A percentile compares a stretch with the other conserved stretches of the same genome.
Conservation (phyloP, 1,284 basidiomycete species). For the Stereum hirsutum region DNA sequence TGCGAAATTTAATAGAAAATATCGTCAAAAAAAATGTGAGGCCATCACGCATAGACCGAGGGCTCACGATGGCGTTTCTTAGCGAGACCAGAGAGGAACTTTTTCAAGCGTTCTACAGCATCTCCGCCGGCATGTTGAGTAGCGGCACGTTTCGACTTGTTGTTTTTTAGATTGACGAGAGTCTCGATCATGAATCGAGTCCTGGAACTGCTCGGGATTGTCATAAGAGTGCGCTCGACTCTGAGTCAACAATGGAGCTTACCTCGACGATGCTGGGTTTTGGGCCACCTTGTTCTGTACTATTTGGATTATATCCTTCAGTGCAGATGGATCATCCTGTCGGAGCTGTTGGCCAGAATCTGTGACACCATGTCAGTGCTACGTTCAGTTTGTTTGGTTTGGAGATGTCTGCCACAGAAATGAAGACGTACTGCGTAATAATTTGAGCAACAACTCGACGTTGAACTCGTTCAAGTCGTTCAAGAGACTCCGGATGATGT, state of each 20-base stretch:
- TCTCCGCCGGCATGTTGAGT: conserved; percentile 60
- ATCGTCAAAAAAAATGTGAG: conserved; percentile 1
- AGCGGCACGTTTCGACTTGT: conserved; percentile 65
- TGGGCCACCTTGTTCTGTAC: conserved; percentile 67
- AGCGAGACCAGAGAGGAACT: conserved; percentile 64
- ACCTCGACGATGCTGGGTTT: conserved; percentile 55
- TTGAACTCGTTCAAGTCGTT: conserved; percentile 65
- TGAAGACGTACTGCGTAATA: conserved; percentile 65
- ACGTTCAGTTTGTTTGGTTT: background rate
- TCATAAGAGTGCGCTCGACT: background rate
- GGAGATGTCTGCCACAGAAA: background rate
- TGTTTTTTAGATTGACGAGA: conserved; percentile 83
- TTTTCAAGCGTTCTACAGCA: conserved; percentile 77
- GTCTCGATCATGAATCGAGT: conserved; percentile 93
- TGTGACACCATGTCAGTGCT: conserved; percentile 21
- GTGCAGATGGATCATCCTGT: conserved; percentile 78
- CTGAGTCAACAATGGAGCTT: conserved; percentile 8
- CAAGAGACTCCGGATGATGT: conserved; percentile 79
- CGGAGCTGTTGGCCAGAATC: conserved; percentile 83
- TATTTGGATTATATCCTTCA: conserved; percentile 80
- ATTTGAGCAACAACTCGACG: conserved; percentile 83
- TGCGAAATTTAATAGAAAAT: conserved; percentile 19
- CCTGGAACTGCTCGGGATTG: conserved; percentile 48
- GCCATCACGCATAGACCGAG: conserved; percentile 9
- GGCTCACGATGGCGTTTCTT: conserved; percentile 68